These are phyloP conservation scores for Berberis thunbergii DNA, from an alignment of 164 flowering plant genomes.

Conservation along the genomic window DNA sequence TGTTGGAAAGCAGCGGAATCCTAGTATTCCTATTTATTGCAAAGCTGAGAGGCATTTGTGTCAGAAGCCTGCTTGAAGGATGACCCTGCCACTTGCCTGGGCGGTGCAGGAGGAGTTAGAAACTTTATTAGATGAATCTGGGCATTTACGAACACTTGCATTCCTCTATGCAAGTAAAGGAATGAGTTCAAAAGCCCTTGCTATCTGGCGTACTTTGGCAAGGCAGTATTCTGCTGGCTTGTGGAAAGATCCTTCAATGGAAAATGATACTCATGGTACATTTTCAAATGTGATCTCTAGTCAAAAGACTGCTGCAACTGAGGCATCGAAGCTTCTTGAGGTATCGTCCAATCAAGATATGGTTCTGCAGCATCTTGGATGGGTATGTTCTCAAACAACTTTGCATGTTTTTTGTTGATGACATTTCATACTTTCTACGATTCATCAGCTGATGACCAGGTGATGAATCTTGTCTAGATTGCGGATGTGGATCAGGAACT, in stretches of 20 bases:
- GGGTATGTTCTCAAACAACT: constrained; percentile 45
- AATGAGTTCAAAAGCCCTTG: constrained; percentile 71
- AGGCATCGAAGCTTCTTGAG: constrained; percentile 92
- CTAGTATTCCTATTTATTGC: constrained; percentile 45
- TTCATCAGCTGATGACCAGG: constrained; percentile 10
- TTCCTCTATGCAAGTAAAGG: constrained; percentile 88
- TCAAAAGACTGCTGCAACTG: constrained; percentile 61
- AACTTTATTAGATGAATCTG: constrained; percentile 76
- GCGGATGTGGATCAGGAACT: constrained; percentile 67
- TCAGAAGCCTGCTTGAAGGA: constrained; percentile 60
- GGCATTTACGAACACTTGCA: constrained; percentile 89
- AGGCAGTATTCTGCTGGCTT: constrained; percentile 55
- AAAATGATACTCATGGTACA: constrained; percentile 18
- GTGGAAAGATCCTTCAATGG: constrained; percentile 38
- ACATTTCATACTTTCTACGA: constrained; percentile 6
- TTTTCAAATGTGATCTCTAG: constrained; percentile 25
- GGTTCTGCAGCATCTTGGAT: constrained; percentile 87
- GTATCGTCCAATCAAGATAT: constrained; percentile 69
- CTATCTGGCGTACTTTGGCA: constrained; percentile 74
- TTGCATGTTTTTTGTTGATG: constrained; percentile 4
- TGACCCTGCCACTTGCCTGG: constrained; percentile 66
- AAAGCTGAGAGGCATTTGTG: constrained; percentile 36
- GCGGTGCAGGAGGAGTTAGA: constrained; percentile 99
- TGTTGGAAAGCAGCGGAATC: constrained; percentile 39
- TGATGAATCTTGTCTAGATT: constrained; percentile 39